A percentile compares a stretch with the other conserved stretches of the same genome.
Evolutionary conservation across 1,139 yeast genomes (phyloP).

Genomic region (Blastobotrys ciferrii): DNA sequence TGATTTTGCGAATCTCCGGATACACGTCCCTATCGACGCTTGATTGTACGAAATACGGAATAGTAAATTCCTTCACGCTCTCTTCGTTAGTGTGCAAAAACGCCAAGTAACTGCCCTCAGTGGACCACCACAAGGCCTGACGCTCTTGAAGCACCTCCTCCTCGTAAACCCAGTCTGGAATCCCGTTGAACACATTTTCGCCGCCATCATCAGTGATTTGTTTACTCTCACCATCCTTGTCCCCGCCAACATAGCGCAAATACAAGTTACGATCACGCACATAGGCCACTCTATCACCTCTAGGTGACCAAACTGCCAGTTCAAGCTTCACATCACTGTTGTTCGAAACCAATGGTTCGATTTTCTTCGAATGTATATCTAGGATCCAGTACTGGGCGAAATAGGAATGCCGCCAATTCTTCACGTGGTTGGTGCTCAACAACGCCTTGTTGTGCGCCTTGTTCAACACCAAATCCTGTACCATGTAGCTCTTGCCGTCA

Average conservation of each 20-base stretch:
- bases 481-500: constrained; percentile 23
- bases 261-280: constrained; percentile 65
- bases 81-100: constrained; percentile 72
- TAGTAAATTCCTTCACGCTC: constrained; percentile 55
- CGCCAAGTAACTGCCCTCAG: constrained; percentile 61
- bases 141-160: constrained; percentile 77
- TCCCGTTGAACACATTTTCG: constrained; percentile 69
- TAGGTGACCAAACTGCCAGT: constrained; percentile 75
- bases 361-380: constrained; percentile 41
- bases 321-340: constrained; percentile 36
- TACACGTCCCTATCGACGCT: constrained; percentile 44
- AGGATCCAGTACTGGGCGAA: constrained; percentile 64
- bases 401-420: constrained; percentile 76
- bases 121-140: constrained; percentile 84
- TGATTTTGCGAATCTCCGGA: constrained; percentile 55
- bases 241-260: constrained; percentile 41
- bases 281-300: constrained; percentile 62
- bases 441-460: constrained; percentile 48
- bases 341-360: constrained; percentile 44
- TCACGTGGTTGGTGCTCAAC: constrained; percentile 49
- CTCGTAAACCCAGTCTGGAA: constrained; percentile 96
- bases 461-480: constrained; percentile 33
- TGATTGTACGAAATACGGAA: constrained; percentile 58
- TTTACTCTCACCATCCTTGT: constrained; percentile 25
- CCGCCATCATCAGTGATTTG: constrained; percentile 72